phyloP scores from a whole-genome alignment of 495 filamentous ascomycete species.

The Chaetomium tenue region DNA sequence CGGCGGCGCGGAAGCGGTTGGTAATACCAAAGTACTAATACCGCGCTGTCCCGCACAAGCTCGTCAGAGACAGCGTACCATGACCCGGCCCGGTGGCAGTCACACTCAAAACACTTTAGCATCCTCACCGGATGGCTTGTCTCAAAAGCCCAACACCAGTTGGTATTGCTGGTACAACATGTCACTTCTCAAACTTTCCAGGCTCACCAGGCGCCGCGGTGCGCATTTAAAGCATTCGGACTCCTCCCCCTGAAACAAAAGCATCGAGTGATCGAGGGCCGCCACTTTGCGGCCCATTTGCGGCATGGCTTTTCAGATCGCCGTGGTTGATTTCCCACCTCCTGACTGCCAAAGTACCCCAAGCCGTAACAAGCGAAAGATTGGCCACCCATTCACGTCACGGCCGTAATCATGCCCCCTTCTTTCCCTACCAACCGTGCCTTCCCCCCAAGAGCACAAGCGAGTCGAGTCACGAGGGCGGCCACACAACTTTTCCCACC shows the following conservation, averaged over 20 bases:
- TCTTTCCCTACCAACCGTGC: background rate
- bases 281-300: background rate
- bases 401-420: background rate
- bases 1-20: background rate
- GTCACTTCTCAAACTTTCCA: background rate
- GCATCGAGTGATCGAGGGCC: background rate
- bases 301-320: background rate
- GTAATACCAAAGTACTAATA: background rate
- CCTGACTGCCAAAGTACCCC: background rate
- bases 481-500: background rate
- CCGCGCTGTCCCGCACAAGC: background rate
- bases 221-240: background rate
- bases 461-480: slow-evolving; percentile 10
- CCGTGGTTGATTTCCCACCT: background rate
- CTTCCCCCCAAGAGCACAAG: background rate
- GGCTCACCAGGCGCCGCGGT: slow-evolving; percentile 1
- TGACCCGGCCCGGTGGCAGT: background rate
- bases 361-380: background rate
- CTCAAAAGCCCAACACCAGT: background rate
- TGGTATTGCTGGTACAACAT: background rate
- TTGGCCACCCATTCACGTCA: background rate
- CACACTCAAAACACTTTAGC: background rate
- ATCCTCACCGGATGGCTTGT: background rate
- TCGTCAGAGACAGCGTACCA: background rate
- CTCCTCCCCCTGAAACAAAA: background rate